Base-by-base conservation (phyloP, 148 eudicot species). In the Silene latifolia region DNA sequence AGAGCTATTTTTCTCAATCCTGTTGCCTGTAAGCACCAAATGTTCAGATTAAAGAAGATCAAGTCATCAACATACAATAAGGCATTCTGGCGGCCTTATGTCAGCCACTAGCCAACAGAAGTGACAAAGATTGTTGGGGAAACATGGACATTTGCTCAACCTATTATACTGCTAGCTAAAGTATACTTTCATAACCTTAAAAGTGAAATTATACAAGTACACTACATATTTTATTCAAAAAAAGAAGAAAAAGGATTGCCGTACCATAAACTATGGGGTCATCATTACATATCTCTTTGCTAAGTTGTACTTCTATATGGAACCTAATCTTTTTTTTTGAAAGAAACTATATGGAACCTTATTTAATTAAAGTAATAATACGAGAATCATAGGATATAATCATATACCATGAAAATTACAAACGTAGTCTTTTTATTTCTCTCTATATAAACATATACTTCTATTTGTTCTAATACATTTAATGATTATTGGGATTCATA, bases 1-100 rank as follows among this genome's bases (percentile, higher is more conserved):
- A 69, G 72, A 47, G 18, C n/a, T 21, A 47, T 46, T 47, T 69
- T 48, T 69, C 57, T 20, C 32, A 46, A 54, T 69, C 57, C 19
- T 46, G 20, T 27, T 35, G 21, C 13, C 17, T 23, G 39, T 62
- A 62, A 62, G 66, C 66, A 62, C 23, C 13, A 9, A 24, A 23
- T 15, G 56, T 12, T 13, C 17, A 51, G 56, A 51, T 13, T 51
- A 4, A 15, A 15, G 9, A 51, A 51, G 17, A 12, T 51, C 56
- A 51, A 51, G 44, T 2, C 12, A 12, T 12, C 56, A 13, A 51
- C 56, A 51, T 4, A 51, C 17, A 51, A 51, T 59, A 62, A 62
- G 66, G 66, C 10, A 62, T 12, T 25, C 17, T 25, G 8, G 0
- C 66, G 25, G 6, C 13, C 35, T 62, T 27, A 62, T 25, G 17